Evolutionary conservation across 805 yeast genomes (phyloP), one percentile per base, ranked within the genome.

Genomic region (Candida maris): DNA sequence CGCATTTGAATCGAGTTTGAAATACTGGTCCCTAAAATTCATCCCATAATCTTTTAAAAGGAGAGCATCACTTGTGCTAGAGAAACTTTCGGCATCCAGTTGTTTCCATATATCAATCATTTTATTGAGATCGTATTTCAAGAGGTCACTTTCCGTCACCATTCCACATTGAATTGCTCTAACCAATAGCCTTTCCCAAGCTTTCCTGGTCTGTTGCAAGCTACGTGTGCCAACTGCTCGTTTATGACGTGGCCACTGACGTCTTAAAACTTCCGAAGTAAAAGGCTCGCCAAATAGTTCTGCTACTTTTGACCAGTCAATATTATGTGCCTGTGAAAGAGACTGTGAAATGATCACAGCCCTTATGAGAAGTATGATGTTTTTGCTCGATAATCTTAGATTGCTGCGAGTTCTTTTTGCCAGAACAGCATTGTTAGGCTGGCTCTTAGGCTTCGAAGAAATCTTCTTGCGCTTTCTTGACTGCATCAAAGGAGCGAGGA

Each of bases 181-280:
- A 23, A 79, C 48, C 17, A 88, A 70, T 15, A 85, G 68, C 15
- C 66, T 67, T 49, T 85, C 91, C 81, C 93, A 89, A 9, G 70
- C 68, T 30, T 68, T 67, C 32, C 68, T 62, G 0, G 75, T 70
- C 23, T 71, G 71, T 28, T 70, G 73, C 28, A 83, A 65, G 0
- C 80, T 83, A 34, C 71, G 67, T 12, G 62, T 58, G 0, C 93
- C 93, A 25, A 81, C 75, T 6, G 43, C 35, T 25, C 75, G 73
- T 28, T 85, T 69, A 6, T 84, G 68, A 14, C 74, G 66, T 2
- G 82, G 76, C 96, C 96, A 89, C 41, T 75, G 79, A 34, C 75
- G 73, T 44, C 70, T 71, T 19, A 81, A 59, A 8, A 68, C 63
- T 6, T 68, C 73, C 2, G 72, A 61, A 0, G 66, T 56, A 27